Evolutionary conservation across 441 rosid species (phyloP).

Genomic region (Viola pubescens): DNA sequence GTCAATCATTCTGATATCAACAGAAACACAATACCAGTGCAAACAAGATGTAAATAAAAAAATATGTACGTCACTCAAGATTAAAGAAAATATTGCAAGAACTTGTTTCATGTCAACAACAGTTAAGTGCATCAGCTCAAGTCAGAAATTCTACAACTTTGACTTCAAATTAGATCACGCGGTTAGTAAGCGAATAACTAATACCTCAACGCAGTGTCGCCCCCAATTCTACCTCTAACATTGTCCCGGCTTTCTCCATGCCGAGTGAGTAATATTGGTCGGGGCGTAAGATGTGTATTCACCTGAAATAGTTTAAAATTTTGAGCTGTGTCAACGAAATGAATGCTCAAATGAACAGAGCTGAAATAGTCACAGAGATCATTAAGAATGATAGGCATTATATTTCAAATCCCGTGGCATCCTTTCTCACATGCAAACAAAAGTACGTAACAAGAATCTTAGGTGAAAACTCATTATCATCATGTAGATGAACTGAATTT

Average conservation of each 20-base stretch:
- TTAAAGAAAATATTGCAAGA: background rate
- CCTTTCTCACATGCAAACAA: no score
- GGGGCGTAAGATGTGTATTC: slow-evolving; percentile 98
- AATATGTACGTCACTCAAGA: background rate
- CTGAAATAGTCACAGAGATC: background rate
- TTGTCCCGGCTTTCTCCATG: slow-evolving; percentile 98
- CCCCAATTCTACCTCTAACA: slow-evolving; percentile 98
- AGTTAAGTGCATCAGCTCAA: background rate
- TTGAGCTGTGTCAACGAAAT: slow-evolving; percentile 1
- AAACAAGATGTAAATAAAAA: background rate
- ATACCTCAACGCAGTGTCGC: slow-evolving; percentile 59
- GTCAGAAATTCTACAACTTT: background rate
- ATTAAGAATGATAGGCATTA: background rate
- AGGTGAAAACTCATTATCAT: no score
- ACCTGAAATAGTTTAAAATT: slow-evolving; percentile 45
- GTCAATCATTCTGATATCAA: background rate
- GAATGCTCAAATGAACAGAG: slow-evolving; percentile 3
- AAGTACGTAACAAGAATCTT: no score
- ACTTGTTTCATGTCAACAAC: background rate
- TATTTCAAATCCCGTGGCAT: no score
- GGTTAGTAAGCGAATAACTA: background rate
- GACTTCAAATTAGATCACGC: background rate
- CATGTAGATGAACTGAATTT: no score
- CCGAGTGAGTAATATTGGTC: slow-evolving; percentile 95
- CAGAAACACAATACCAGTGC: background rate